phyloP scores from a whole-genome alignment of 1,284 basidiomycete species.

The Trametes sp. region DNA sequence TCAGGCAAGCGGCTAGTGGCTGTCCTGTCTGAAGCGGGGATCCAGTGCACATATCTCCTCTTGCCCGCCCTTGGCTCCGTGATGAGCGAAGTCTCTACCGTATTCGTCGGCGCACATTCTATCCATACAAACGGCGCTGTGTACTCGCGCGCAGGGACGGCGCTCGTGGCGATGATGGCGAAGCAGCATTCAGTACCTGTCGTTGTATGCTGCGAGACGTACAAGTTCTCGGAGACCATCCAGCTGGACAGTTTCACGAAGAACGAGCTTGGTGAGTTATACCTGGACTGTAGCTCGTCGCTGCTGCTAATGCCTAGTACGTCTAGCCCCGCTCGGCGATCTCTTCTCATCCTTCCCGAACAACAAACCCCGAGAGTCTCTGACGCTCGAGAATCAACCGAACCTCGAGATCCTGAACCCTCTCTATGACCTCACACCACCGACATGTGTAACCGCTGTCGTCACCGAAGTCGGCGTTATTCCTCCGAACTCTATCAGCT shows the following conservation, averaged over 20 bases:
- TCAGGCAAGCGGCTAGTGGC: constrained; percentile 85
- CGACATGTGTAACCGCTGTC: constrained; percentile 91
- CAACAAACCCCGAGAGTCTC: constrained; percentile 49
- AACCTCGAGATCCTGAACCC: constrained; percentile 83
- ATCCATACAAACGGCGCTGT: constrained; percentile 95
- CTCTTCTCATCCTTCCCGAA: constrained; percentile 46
- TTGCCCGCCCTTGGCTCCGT: constrained; percentile 89
- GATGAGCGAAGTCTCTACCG: constrained; percentile 81
- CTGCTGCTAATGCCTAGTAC: neutral
- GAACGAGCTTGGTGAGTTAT: constrained; percentile 86
- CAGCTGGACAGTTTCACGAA: constrained; percentile 95
- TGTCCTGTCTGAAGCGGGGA: constrained; percentile 74
- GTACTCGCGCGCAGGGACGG: constrained; percentile 94
- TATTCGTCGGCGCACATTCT: constrained; percentile 93
- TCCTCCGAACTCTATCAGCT: constrained; percentile 85
- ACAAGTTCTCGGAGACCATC: constrained; percentile 96
- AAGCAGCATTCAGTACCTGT: constrained; percentile 91
- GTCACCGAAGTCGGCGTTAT: constrained; percentile 95
- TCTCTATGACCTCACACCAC: constrained; percentile 92
- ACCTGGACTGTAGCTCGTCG: neutral
- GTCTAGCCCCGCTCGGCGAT: constrained; percentile 46
- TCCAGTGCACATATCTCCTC: constrained; percentile 92
- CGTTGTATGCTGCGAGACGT: constrained; percentile 97
- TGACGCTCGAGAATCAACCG: constrained; percentile 44
- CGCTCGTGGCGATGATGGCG: constrained; percentile 96